A percentile compares a stretch with the other conserved stretches of the same genome.
These are phyloP conservation scores for Dendrobium huoshanense DNA, from an alignment of 106 monocot species.

Conservation along the genomic window DNA sequence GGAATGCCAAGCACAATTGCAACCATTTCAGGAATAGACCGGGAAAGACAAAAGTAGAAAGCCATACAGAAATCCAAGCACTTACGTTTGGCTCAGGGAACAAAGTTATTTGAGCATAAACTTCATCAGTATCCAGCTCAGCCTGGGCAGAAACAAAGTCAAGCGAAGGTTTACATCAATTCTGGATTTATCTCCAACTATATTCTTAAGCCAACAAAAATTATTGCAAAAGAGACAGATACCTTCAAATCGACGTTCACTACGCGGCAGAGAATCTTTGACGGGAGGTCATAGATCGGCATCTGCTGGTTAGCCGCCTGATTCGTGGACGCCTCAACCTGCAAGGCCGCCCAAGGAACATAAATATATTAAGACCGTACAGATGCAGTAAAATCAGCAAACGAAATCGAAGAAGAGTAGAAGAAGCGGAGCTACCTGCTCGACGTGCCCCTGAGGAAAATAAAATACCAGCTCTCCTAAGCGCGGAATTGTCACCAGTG, in stretches of 20 bases:
- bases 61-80: neutral
- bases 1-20: too few species aligned
- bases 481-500: conserved; percentile 78
- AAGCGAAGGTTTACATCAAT: neutral
- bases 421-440: conserved; percentile 48
- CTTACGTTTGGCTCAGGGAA: conserved; percentile 60
- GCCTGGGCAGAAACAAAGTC: conserved; percentile 32
- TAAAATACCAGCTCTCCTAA: conserved; percentile 74
- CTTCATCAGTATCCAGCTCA: conserved; percentile 85
- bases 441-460: conserved; percentile 92
- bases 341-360: neutral
- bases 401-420: neutral
- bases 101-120: conserved; percentile 84
- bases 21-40: too few species aligned
- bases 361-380: too few species aligned
- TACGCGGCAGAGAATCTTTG: conserved; percentile 85
- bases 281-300: conserved; percentile 70
- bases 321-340: conserved; percentile 93
- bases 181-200: neutral
- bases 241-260: conserved; percentile 86
- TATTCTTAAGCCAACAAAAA: neutral
- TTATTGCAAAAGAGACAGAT: neutral
- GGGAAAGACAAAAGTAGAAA: too few species aligned
- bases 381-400: neutral
- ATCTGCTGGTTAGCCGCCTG: conserved; percentile 72